phyloP scores from a whole-genome alignment of 1,284 basidiomycete genomes.

The Inonotus obliquus region DNA sequence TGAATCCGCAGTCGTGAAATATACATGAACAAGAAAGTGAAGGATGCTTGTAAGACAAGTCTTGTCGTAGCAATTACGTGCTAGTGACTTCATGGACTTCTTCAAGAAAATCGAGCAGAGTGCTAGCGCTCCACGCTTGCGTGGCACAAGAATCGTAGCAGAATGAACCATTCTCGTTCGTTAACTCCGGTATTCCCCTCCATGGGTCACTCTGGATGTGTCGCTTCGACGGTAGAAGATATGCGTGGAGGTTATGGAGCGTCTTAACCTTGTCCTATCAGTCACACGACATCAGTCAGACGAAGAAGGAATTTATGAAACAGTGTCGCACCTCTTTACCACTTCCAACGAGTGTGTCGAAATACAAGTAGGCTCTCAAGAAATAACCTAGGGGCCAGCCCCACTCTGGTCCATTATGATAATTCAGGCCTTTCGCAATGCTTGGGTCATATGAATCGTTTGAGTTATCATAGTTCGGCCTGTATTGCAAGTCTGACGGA shows the following conservation, averaged over 20 bases:
- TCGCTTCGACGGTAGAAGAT: slow-evolving; percentile 63
- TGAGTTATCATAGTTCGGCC: slow-evolving; percentile 86
- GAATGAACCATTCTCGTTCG: slow-evolving; percentile 76
- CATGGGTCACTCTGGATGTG: slow-evolving; percentile 81
- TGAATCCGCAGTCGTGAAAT: no score
- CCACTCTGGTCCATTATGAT: slow-evolving; percentile 89
- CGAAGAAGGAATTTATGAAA: background rate
- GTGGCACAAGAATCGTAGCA: slow-evolving; percentile 87
- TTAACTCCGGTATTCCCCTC: slow-evolving; percentile 90
- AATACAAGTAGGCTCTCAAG: slow-evolving; percentile 86
- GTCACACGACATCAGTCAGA: slow-evolving; percentile 3
- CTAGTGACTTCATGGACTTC: slow-evolving; percentile 46
- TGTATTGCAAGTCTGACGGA: slow-evolving; percentile 79
- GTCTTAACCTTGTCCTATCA: slow-evolving; percentile 66
- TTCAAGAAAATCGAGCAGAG: slow-evolving; percentile 81
- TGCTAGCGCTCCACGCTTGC: slow-evolving; percentile 91
- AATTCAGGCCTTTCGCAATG: slow-evolving; percentile 89
- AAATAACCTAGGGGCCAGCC: slow-evolving; percentile 95
- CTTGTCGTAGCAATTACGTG: background rate
- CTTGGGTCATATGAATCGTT: slow-evolving; percentile 81
- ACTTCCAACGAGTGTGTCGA: slow-evolving; percentile 60
- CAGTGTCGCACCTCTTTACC: slow-evolving; percentile 57
- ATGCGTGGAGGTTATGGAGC: slow-evolving; percentile 72
- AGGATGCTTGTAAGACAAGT: background rate
- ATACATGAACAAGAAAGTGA: no score